Evolutionary conservation across 352 stramenopile species (phyloP).

Genomic region (Phytophthora pseudosyringae): DNA sequence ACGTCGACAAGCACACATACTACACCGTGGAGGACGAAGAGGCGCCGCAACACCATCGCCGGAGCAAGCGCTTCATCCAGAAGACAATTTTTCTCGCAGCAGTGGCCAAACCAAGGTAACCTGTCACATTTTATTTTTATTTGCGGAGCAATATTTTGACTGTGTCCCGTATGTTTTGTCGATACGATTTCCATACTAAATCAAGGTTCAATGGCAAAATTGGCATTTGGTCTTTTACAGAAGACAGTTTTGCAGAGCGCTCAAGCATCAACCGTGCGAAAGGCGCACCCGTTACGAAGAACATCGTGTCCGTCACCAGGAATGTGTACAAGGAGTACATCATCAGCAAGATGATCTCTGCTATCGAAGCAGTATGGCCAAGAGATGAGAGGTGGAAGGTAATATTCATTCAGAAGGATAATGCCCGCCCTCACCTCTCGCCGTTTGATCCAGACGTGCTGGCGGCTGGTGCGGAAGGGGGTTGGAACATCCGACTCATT

Average conservation of each 20-base stretch:
- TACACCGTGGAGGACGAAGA: background rate
- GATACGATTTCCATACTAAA: background rate
- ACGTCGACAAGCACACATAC: constrained; percentile 5
- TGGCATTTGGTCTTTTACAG: constrained; percentile 31
- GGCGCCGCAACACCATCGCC: background rate
- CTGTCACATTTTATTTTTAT: background rate
- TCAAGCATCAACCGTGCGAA: constrained; percentile 24
- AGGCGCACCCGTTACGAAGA: constrained; percentile 4
- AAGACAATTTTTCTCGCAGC: background rate
- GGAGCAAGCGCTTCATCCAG: constrained; percentile 16
- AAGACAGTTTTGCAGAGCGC: constrained; percentile 10
- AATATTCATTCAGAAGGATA: constrained; percentile 42
- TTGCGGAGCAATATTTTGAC: background rate
- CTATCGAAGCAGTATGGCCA: constrained; percentile 32
- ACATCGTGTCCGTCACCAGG: constrained; percentile 23
- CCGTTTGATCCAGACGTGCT: constrained; percentile 28
- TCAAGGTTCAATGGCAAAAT: constrained; percentile 34
- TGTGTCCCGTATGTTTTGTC: background rate
- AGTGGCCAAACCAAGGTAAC: background rate
- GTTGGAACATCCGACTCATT: constrained; percentile 31
- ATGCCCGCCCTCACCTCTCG: constrained; percentile 25
- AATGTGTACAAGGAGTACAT: constrained; percentile 31
- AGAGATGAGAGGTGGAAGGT: background rate
- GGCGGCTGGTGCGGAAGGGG: constrained; percentile 1
- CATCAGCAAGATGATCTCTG: constrained; percentile 24